Evolutionary conservation across 495 filamentous ascomycete species (phyloP).

Genomic region (Aspergillus conjunctus): DNA sequence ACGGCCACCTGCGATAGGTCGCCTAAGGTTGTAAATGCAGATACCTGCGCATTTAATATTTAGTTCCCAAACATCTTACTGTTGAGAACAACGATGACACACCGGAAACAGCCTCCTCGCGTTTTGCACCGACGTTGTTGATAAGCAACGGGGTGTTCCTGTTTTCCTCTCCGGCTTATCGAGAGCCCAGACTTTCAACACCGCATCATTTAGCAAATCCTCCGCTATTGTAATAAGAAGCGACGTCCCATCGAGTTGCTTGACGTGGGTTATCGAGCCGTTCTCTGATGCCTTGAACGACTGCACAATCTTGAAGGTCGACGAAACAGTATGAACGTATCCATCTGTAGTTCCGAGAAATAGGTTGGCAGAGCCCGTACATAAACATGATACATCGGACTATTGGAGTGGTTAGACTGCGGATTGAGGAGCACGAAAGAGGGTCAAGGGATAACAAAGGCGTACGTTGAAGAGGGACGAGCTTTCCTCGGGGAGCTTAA

Average conservation of each 20-base stretch:
- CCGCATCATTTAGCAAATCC: constrained; percentile 81
- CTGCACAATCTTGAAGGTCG: constrained; percentile 81
- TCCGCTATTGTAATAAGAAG: constrained; percentile 87
- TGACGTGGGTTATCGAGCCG: constrained; percentile 87
- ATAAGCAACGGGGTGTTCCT: constrained; percentile 81
- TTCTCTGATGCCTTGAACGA: constrained; percentile 83
- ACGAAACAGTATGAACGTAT: constrained; percentile 79
- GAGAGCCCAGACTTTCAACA: constrained; percentile 93
- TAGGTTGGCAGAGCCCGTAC: constrained; percentile 85
- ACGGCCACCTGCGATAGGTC: constrained; percentile 90
- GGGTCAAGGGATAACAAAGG: not conserved
- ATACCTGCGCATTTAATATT: constrained; percentile 60
- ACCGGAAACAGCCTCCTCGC: constrained; percentile 91
- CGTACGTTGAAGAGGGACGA: constrained; percentile 63
- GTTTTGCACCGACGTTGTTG: constrained; percentile 83
- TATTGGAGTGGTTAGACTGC: constrained; percentile 34
- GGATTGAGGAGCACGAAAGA: constrained; percentile 7
- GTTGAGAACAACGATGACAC: constrained; percentile 17
- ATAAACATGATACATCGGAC: constrained; percentile 67
- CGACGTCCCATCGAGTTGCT: constrained; percentile 85
- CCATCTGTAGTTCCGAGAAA: constrained; percentile 88
- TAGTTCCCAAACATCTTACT: not conserved
- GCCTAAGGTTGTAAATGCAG: constrained; percentile 81
- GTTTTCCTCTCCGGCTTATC: constrained; percentile 95
- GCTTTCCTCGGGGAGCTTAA: constrained; percentile 76